Conservation (phyloP, 495 filamentous ascomycete species). For the Xylaria bambusicola region DNA sequence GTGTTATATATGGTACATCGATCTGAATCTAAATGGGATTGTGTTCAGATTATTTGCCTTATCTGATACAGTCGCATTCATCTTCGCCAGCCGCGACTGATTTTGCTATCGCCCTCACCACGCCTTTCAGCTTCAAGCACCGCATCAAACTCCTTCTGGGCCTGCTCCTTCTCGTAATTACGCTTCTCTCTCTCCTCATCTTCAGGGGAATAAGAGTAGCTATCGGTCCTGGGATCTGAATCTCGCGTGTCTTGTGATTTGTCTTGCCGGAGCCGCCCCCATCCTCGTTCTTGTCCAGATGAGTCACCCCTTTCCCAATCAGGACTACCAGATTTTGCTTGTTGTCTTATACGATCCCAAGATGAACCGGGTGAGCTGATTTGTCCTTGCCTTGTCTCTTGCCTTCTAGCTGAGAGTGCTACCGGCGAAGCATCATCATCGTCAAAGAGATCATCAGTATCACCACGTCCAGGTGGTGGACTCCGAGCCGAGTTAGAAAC, state of each 20-base stretch:
- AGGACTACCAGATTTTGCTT: constrained; percentile 26
- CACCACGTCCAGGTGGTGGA: constrained; percentile 25
- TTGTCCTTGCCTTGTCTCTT: constrained; percentile 9
- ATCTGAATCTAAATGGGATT: no score
- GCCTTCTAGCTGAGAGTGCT: constrained; percentile 25
- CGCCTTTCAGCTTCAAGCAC: constrained; percentile 35
- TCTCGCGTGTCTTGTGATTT: constrained; percentile 21
- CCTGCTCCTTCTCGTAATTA: constrained; percentile 42
- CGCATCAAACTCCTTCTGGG: constrained; percentile 50
- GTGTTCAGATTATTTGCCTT: background rate
- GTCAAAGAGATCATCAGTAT: constrained; percentile 37
- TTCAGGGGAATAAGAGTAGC: constrained; percentile 35
- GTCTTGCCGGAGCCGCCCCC: constrained; percentile 29
- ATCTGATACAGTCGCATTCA: background rate
- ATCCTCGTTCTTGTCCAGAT: constrained; percentile 30
- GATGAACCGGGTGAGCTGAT: constrained; percentile 34
- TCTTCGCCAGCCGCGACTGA: constrained; percentile 3
- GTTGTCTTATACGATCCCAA: constrained; percentile 44
- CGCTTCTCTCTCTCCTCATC: constrained; percentile 37
- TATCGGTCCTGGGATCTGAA: constrained; percentile 24
- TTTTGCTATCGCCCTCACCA: constrained; percentile 13
- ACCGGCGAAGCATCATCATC: constrained; percentile 44
- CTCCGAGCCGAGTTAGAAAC: background rate
- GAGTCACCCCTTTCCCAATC: constrained; percentile 29
- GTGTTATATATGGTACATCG: background rate